Conservation (phyloP, 2,329 filamentous ascomycete species). For the Emydomyces testavorans region DNA sequence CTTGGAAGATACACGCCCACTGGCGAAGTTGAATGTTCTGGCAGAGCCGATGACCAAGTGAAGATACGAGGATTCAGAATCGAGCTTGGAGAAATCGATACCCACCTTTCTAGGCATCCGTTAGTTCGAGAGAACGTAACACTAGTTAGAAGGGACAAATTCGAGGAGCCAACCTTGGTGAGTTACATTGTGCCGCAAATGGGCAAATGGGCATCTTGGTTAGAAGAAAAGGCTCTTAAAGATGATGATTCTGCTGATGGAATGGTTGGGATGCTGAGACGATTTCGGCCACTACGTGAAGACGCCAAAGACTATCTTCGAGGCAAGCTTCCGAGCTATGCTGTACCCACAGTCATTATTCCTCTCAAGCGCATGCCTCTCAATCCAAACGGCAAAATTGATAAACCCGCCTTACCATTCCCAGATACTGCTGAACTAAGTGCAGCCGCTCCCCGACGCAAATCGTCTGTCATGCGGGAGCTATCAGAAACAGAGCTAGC, state of each 20-base stretch:
- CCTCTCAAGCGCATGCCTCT: constrained; percentile 60
- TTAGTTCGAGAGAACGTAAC: constrained; percentile 78
- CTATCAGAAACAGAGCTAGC: constrained; percentile 50
- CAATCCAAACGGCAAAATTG: constrained; percentile 80
- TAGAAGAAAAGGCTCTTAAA: constrained; percentile 44
- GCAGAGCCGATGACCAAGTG: constrained; percentile 76
- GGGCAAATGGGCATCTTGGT: constrained; percentile 59
- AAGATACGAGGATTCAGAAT: constrained; percentile 95
- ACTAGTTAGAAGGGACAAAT: constrained; percentile 67
- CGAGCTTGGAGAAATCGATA: constrained; percentile 87
- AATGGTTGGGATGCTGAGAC: constrained; percentile 46
- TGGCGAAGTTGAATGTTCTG: constrained; percentile 65
- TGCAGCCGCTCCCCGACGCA: constrained; percentile 42
- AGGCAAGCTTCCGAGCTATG: constrained; percentile 61
- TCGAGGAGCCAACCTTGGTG: constrained; percentile 76
- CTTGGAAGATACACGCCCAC: constrained; percentile 61
- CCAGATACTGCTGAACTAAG: constrained; percentile 59
- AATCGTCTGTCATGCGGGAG: constrained; percentile 39
- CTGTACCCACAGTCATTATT: constrained; percentile 64
- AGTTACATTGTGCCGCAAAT: constrained; percentile 83
- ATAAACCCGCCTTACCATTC: constrained; percentile 68
- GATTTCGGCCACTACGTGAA: constrained; percentile 50
- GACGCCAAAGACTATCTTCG: constrained; percentile 30
- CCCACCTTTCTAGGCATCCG: constrained; percentile 60
- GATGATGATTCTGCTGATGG: constrained; percentile 41